Evolutionary conservation across 2,329 filamentous ascomycete species (phyloP).

Genomic region (Lachnum nothofagi): DNA sequence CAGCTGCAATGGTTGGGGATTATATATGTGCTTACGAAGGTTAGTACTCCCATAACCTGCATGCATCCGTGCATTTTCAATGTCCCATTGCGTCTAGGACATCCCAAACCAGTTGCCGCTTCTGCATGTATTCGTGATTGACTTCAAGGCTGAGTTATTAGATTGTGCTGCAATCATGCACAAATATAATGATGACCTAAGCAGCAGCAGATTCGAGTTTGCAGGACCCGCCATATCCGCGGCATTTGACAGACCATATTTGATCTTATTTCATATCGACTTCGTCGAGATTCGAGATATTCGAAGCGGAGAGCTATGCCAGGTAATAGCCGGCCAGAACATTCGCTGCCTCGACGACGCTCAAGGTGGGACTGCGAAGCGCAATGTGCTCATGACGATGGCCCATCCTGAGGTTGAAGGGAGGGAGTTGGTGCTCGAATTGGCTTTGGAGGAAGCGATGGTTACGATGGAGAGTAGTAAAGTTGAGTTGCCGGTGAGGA

Average conservation of each 20-base stretch:
- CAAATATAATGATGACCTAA: background rate
- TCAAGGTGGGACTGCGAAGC: background rate
- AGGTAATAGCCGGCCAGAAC: background rate
- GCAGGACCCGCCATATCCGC: background rate
- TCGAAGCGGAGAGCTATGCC: background rate
- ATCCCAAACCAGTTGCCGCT: too few relatives aligned
- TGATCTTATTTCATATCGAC: slow-evolving; percentile 3
- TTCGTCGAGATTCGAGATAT: slow-evolving; percentile 4
- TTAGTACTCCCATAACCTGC: background rate
- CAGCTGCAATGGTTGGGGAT: background rate
- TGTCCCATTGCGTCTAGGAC: too few relatives aligned
- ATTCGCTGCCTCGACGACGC: background rate
- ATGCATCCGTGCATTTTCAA: too few relatives aligned
- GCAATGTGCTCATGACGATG: background rate
- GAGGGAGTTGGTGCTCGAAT: background rate
- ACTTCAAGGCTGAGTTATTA: background rate
- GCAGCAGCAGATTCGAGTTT: background rate
- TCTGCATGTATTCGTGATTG: too few relatives aligned
- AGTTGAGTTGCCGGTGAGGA: background rate
- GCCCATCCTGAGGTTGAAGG: background rate
- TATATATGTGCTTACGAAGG: background rate
- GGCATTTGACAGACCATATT: background rate
- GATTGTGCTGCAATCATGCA: background rate
- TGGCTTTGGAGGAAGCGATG: background rate
- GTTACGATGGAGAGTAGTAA: background rate